Conservation (phyloP, 2,329 filamentous ascomycete species). For the Hymenoscyphus albidus region DNA sequence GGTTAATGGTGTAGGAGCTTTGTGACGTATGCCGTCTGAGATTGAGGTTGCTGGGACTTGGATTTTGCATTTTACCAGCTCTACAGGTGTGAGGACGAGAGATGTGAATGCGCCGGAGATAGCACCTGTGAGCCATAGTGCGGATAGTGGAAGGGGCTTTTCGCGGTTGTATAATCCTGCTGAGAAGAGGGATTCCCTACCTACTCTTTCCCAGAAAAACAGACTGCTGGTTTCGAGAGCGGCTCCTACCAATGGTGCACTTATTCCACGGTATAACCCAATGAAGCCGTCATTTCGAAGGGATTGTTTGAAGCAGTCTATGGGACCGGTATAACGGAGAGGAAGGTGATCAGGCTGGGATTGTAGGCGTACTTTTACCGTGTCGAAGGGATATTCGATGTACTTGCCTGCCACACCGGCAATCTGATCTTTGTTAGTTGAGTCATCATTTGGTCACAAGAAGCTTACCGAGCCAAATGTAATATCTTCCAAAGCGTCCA, state of each 20-base stretch:
- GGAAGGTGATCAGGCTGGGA: slow-evolving; percentile 86
- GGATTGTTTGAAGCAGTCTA: slow-evolving; percentile 92
- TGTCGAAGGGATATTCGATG: slow-evolving; percentile 98
- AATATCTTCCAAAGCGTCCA: slow-evolving; percentile 76
- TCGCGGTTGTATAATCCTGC: slow-evolving; percentile 47
- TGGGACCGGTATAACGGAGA: slow-evolving; percentile 75
- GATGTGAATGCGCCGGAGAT: slow-evolving; percentile 87
- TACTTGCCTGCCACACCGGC: slow-evolving; percentile 90
- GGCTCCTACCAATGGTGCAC: slow-evolving; percentile 82
- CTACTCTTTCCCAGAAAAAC: slow-evolving; percentile 83
- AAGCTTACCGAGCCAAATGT: slow-evolving; percentile 74
- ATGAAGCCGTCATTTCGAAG: slow-evolving; percentile 72
- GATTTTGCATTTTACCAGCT: slow-evolving; percentile 98
- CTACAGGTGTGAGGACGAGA: slow-evolving; percentile 86
- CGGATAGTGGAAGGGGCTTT: slow-evolving; percentile 66
- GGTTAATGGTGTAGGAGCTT: slow-evolving; percentile 58
- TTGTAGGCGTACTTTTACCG: slow-evolving; percentile 93
- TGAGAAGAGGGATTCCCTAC: slow-evolving; percentile 62
- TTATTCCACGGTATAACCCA: slow-evolving; percentile 82
- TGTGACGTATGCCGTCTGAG: slow-evolving; percentile 41
- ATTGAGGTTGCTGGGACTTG: slow-evolving; percentile 60
- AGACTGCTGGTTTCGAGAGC: slow-evolving; percentile 88
- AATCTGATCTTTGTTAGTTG: slow-evolving; percentile 45
- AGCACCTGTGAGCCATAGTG: slow-evolving; percentile 75
- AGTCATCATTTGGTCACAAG: not conserved